Evolutionary conservation across 192 early-diverging fungal genomes (phyloP).

Genomic region (Coemansia sp.): DNA sequence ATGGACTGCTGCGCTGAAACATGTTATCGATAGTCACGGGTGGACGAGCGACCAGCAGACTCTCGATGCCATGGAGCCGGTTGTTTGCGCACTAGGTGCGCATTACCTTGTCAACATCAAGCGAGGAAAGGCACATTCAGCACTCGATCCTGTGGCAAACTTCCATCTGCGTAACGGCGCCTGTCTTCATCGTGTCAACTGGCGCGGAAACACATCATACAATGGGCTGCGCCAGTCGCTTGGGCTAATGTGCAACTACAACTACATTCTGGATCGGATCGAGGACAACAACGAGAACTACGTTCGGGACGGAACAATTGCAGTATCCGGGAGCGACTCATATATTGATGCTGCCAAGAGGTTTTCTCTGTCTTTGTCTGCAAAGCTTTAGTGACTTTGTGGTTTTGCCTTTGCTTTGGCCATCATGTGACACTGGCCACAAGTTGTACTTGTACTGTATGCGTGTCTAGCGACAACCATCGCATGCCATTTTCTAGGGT

Average conservation of each 20-base stretch:
- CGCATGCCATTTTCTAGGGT: not conserved
- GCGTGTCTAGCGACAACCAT: not conserved
- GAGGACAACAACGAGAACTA: conserved; percentile 84
- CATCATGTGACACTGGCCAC: conserved; percentile 14
- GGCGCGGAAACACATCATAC: conserved; percentile 82
- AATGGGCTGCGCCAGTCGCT: conserved; percentile 83
- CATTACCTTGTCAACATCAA: conserved; percentile 46
- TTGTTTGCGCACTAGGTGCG: conserved; percentile 38
- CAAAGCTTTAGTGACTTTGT: not conserved
- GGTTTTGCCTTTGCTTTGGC: not conserved
- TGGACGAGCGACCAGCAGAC: conserved; percentile 41
- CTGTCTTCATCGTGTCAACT: conserved; percentile 83
- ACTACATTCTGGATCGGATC: conserved; percentile 73
- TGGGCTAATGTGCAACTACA: conserved; percentile 95
- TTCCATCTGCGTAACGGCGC: conserved; percentile 96
- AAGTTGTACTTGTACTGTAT: not conserved
- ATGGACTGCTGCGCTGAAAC: conserved; percentile 46
- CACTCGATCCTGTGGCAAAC: conserved; percentile 91
- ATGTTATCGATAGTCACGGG: conserved; percentile 39
- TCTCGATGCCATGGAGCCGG: conserved; percentile 46
- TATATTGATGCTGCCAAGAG: conserved; percentile 21
- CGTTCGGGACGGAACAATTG: conserved; percentile 64
- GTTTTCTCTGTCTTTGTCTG: not conserved
- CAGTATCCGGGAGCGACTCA: conserved; percentile 45
- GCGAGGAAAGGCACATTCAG: conserved; percentile 51